phyloP scores from a whole-genome alignment of 345 rosid genomes.

The Xanthoceras sorbifolium region DNA sequence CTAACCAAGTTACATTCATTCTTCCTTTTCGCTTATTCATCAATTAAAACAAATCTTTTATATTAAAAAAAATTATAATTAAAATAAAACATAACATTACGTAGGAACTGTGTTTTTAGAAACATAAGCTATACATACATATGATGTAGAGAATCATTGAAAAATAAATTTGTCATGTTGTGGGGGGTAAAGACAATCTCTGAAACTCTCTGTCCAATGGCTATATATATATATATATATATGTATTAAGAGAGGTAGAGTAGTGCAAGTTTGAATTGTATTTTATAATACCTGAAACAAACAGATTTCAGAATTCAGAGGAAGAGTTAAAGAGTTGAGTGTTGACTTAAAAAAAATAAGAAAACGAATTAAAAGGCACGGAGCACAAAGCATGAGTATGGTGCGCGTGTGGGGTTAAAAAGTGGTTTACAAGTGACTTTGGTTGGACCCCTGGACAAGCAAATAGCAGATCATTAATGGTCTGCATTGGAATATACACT shows the following conservation, averaged over 20 bases:
- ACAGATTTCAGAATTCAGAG: too few relatives aligned
- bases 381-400: constrained; percentile 46
- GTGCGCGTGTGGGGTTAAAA: constrained; percentile 46
- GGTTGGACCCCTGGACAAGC: constrained; percentile 13
- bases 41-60: too few relatives aligned
- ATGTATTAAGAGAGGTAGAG: too few relatives aligned
- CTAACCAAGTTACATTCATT: too few relatives aligned
- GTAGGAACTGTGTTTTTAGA: too few relatives aligned
- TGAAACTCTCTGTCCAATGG: neutral
- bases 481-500: constrained; percentile 38
- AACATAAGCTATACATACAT: too few relatives aligned
- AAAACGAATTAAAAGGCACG: constrained; percentile 29
- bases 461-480: neutral
- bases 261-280: neutral
- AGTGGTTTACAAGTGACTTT: neutral
- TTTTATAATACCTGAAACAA: neutral
- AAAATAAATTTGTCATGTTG: neutral
- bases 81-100: neutral
- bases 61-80: too few relatives aligned
- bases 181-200: neutral
- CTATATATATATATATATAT: too few relatives aligned
- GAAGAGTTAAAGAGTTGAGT: neutral
- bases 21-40: too few relatives aligned
- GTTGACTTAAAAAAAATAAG: neutral
- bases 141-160: neutral